phyloP scores from a whole-genome alignment of 2,329 filamentous ascomycete species.

The Plenodomus tracheiphilus region DNA sequence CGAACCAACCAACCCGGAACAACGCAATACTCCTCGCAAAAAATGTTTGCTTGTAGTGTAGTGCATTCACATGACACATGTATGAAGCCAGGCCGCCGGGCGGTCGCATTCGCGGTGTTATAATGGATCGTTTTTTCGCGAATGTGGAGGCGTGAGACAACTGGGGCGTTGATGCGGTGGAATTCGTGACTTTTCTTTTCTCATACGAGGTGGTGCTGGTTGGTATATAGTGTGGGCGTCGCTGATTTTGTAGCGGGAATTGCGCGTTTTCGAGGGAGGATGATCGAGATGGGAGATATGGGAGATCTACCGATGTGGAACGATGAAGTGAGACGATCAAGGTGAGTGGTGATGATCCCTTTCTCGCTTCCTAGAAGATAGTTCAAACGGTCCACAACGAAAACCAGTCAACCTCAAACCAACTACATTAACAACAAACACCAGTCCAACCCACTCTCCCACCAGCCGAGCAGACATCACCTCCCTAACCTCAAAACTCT shows the following conservation, averaged over 20 bases:
- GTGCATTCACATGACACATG: constrained; percentile 10
- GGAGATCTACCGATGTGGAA: background rate
- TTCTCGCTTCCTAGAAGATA: background rate
- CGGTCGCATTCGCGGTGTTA: background rate
- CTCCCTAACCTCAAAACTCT: constrained; percentile 1
- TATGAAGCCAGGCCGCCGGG: too few relatives aligned
- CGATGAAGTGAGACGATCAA: background rate
- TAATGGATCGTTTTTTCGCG: too few relatives aligned
- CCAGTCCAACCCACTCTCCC: too few relatives aligned
- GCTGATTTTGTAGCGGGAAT: background rate
- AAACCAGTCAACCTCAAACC: background rate
- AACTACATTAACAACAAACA: too few relatives aligned
- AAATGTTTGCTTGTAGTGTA: constrained; percentile 7
- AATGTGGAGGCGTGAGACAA: background rate
- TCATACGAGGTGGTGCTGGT: too few relatives aligned
- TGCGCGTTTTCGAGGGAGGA: too few relatives aligned
- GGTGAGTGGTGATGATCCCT: background rate
- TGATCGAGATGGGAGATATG: background rate
- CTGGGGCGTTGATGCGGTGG: too few relatives aligned
- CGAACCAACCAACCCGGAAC: background rate
- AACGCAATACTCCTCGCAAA: constrained; percentile 8
- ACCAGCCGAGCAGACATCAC: too few relatives aligned
- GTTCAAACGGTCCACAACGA: too few relatives aligned
- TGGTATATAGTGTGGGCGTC: background rate
- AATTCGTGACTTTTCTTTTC: too few relatives aligned